Evolutionary conservation across 2,329 filamentous ascomycete genomes (phyloP).

Genomic region (Neurospora sp.): DNA sequence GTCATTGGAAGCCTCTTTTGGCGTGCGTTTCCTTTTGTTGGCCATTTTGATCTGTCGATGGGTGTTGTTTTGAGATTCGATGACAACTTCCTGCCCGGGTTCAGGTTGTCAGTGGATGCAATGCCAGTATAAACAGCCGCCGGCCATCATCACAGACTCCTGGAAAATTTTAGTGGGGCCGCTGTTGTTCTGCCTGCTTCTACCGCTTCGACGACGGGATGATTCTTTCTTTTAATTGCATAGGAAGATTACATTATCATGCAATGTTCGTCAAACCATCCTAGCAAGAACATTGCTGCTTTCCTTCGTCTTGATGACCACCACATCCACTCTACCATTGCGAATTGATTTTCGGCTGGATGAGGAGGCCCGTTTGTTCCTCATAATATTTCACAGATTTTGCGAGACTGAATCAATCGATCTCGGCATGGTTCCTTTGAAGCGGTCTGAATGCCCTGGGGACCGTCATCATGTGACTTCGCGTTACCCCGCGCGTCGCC

Average conservation of each 20-base stretch:
- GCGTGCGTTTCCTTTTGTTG: conserved; percentile 32
- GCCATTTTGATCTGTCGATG: conserved; percentile 23
- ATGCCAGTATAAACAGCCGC: not conserved
- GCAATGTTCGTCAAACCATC: not conserved
- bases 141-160: conserved; percentile 1
- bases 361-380: not conserved
- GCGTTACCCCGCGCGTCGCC: not conserved
- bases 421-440: not conserved
- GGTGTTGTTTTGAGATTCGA: not conserved
- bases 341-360: not conserved
- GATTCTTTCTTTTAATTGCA: not conserved
- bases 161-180: conserved; percentile 6
- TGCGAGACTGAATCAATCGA: not conserved
- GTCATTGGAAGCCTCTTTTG: conserved; percentile 20
- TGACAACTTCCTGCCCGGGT: not conserved
- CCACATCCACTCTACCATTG: not conserved
- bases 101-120: not conserved
- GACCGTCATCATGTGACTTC: not conserved
- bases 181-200: conserved; percentile 2
- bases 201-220: not conserved
- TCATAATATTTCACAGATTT: not conserved
- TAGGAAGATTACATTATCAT: not conserved
- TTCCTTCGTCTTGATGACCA: not conserved
- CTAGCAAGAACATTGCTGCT: not conserved
- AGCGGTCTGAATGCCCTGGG: not conserved